Evolutionary conservation across 176 grass and related monocot genomes (phyloP).

Genomic region (Oryza longistaminata): DNA sequence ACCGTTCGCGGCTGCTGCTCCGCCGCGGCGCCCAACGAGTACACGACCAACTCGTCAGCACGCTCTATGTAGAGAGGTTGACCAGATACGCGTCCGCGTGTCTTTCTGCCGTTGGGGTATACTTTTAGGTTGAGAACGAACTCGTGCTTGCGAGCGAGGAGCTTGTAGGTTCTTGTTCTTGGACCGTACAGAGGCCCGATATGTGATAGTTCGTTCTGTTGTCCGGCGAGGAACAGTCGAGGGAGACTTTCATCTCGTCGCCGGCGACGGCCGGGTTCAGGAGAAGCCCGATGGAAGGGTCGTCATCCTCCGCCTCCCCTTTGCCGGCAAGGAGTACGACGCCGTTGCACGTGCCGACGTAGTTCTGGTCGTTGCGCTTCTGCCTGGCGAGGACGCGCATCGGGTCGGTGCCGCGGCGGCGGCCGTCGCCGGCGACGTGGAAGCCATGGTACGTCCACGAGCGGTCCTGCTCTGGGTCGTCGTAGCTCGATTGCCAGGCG

Average conservation of each 20-base stretch:
- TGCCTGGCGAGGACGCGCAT: background rate
- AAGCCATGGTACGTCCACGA: too few species aligned
- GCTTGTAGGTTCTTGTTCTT: background rate
- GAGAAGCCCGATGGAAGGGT: background rate
- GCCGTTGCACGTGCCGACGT: slow-evolving; percentile 25
- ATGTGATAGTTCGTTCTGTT: background rate
- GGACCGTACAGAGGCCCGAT: background rate
- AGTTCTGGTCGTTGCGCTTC: background rate
- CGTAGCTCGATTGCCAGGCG: too few species aligned
- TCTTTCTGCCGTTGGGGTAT: too few species aligned
- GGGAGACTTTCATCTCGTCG: background rate
- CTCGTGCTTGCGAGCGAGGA: background rate
- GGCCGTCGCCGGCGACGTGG: background rate
- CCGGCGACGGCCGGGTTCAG: background rate
- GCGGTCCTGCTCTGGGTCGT: too few species aligned
- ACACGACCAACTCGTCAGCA: background rate
- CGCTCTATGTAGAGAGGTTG: too few species aligned
- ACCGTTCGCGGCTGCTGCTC: background rate
- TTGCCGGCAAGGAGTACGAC: background rate
- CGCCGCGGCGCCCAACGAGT: background rate
- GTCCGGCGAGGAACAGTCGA: background rate
- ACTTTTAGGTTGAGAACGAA: too few species aligned
- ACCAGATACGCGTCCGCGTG: too few species aligned
- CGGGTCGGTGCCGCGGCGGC: background rate
- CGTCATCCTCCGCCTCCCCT: too few species aligned